Evolutionary conservation across 441 rosid species (phyloP), one percentile per base, ranked within the genome.

Genomic region (Euphorbia celastroides): DNA sequence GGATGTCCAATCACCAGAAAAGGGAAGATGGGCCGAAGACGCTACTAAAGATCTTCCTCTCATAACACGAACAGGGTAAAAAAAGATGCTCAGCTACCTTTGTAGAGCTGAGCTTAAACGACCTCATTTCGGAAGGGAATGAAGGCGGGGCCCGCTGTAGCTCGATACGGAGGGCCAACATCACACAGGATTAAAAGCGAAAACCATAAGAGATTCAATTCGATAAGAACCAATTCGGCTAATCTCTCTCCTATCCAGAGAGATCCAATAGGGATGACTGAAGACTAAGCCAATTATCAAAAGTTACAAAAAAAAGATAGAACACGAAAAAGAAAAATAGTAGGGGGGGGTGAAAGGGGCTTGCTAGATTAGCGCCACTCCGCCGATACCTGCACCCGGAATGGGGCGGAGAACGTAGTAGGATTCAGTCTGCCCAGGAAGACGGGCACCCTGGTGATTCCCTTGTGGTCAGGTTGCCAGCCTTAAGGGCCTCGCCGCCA

Each of bases 131-230:
- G 55, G 55, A 50, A 50, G 55, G 55, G 55, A 50, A 50, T 50
- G 55, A 50, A 50, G 55, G 55, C 4, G 55, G 25, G 55, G 55
- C 55, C 55, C 55, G 55, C 55, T 50, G 25, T 50, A 50, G 55
- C 55, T 50, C 55, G 55, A 50, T 50, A 17, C 55, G 55, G 55
- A 50, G 55, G 55, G 55, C 55, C 55, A 50, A 50, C 55, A 50
- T 50, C 55, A 50, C 55, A 50, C 25, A 50, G 55, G 55, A 50
- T n/a, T 50, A 50, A 50, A 50, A 50, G 55, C 55, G 19, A 50
- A 50, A 50, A 50, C 55, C 55, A 50, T 50, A 50, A 50, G 55
- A 50, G 55, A 50, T 50, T 50, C 55, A 50, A 50, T 50, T 50
- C 55, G 55, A 50, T 50, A 50, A 50, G 55, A 50, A 50, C 55